Evolutionary conservation across 208 protist species (phyloP), one percentile per base, ranked within the genome.

Genomic region (Trypanosoma caninum): DNA sequence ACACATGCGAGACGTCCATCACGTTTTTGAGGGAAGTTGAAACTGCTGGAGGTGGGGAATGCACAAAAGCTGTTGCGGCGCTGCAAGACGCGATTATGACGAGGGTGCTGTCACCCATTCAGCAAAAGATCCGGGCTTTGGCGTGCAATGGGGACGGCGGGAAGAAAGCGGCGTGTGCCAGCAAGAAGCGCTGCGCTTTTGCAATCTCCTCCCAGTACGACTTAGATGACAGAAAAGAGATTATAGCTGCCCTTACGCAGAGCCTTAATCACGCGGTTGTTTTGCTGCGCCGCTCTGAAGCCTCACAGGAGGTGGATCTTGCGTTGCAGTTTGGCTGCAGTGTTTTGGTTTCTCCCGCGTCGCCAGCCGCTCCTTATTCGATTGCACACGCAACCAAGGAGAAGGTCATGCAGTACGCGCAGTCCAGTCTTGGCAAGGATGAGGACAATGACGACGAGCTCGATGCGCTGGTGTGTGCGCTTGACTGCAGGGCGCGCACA

Each of bases 121-220:
- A 4, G 23, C 45, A 28, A 41, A 54, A 5, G 35, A 42, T 11
- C 8, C n/a, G 37, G 30, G 8, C 23, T 35, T 38, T 18, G 23
- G 2, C 25, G 25, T 46, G 7, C 35, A 20, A n/a, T n/a, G 45
- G 7, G 22, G 45, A 50, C 23, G 45, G 45, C 45, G 45, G 45
- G 23, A 25, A 50, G 1, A 50, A 50, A 11, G 2, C 22, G 45
- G 10, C 9, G 23, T 13, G 45, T 25, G 45, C 20, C 22, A 8
- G 45, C 22, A 18, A 50, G 45, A 50, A 50, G 8, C 28, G 45
- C 23, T 59, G 34, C 10, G 46, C 69, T 50, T 84, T 84, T 35
- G 77, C 77, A 3, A 38, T 88, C 3, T 88, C 81, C 11, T 47
- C 77, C 0, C 20, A 47, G 3, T 88, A 82, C 46, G 23, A 31